phyloP scores from a whole-genome alignment of 257 asterid species.

The Catharanthus roseus region DNA sequence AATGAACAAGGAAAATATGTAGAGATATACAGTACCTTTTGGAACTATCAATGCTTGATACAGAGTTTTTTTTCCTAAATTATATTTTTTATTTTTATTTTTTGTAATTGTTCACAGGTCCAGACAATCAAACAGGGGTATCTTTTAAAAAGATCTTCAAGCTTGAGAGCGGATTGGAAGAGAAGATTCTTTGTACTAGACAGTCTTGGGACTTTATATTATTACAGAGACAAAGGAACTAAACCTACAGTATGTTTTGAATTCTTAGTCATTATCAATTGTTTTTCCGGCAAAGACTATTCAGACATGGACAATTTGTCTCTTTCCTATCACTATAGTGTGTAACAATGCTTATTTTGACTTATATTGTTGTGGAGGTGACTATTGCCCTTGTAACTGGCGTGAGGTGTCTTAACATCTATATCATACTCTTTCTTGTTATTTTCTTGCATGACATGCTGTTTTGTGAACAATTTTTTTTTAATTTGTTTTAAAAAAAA shows the following conservation, averaged over 20 bases:
- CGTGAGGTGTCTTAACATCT: background rate
- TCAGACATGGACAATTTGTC: no score
- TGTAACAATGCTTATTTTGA: background rate
- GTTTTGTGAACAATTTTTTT: no score
- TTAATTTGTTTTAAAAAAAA: no score
- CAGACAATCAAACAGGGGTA: constrained; percentile 93
- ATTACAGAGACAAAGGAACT: constrained; percentile 76
- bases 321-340: background rate
- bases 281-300: no score
- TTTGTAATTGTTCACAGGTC: constrained; percentile 51
- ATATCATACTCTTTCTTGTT: background rate
- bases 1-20: background rate
- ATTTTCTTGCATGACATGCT: background rate
- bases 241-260: constrained; percentile 54
- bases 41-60: background rate
- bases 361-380: background rate
- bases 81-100: no score
- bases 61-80: constrained; percentile 17
- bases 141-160: constrained; percentile 84
- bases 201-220: constrained; percentile 81
- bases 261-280: background rate
- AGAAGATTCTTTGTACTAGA: constrained; percentile 93
- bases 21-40: background rate
- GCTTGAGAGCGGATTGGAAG: constrained; percentile 96
- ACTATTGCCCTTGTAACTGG: background rate